Percentiles rank a stretch among this genome's conserved stretches.
These are phyloP conservation scores for Neurospora sp. DNA, from an alignment of 2,329 filamentous ascomycete species.

Conservation along the genomic window DNA sequence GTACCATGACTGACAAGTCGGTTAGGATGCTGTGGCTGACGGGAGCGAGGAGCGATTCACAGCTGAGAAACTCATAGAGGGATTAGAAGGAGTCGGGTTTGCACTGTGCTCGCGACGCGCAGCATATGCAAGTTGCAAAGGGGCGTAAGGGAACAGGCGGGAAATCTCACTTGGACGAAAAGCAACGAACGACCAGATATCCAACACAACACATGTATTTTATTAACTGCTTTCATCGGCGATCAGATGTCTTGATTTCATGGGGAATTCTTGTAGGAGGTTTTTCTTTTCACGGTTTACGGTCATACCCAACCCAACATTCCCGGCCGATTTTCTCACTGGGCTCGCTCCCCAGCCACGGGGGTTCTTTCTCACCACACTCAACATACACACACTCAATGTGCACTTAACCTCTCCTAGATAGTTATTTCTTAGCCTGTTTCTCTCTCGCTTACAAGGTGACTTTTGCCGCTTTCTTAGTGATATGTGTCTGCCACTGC, in stretches of 20 bases:
- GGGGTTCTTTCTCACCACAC: not conserved
- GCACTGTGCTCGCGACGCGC: not conserved
- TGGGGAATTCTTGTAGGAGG: not conserved
- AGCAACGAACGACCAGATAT: not conserved
- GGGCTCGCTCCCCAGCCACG: not conserved
- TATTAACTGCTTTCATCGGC: not conserved
- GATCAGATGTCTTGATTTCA: not conserved
- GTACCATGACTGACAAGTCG: not conserved
- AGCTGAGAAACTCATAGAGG: not conserved
- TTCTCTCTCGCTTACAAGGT: not conserved
- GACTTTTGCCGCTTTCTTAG: not conserved
- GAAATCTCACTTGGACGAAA: not conserved
- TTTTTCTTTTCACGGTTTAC: not conserved
- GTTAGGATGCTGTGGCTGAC: not conserved
- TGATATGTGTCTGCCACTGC: not conserved
- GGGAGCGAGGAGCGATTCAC: not conserved
- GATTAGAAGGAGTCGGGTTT: not conserved
- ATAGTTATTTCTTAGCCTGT: conserved; percentile 4
- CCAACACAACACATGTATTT: not conserved
- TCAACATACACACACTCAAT: not conserved
- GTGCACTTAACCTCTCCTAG: not conserved
- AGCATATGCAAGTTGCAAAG: not conserved
- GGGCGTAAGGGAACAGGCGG: not conserved
- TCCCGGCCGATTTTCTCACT: not conserved
- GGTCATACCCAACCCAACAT: not conserved